Base-by-base conservation (phyloP, 2,329 filamentous ascomycete species). In the Pseudogymnoascus sp. region DNA sequence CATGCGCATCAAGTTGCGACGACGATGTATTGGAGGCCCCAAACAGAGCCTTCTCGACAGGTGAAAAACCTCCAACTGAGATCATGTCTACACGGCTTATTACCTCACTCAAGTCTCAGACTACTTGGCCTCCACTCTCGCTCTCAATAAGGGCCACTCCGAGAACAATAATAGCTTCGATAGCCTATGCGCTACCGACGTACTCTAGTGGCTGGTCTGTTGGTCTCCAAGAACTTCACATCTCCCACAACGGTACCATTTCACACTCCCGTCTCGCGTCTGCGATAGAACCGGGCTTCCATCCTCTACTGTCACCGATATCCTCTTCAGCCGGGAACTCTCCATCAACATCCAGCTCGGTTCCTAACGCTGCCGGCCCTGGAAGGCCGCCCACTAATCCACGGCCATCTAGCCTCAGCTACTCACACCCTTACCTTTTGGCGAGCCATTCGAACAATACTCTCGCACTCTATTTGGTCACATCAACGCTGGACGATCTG, bases 171-270 rank as follows among this genome's bases (percentile, higher is more conserved):
- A 83, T 92, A n/a, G 89, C 91, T 1, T 92, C 90, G 0, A 90
- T 97, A 65, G 93, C 91, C 1, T 97, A 96, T 74, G 90, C 90
- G 0, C 86, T 96, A 68, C 87, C 89, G 14, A 89, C 90, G 1
- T 85, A 87, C 69, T 80, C 88, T 2, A 86, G 86, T 48, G 92
- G 92, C 28, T 97, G 93, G 90, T 92, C 90, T 6, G 83, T 96
- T 14, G 93, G 92, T 1, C 85, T 98, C n/a, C 93, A 98, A 74
- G 93, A 97, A 74, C 79, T 97, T 48, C 86, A 89, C 65, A 81
- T 96, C 25, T 71, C 71, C 2, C 67, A 67, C 14, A 62, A 57
- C 2, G 70, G 70, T 5, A 62, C 51, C 7, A 73, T 84, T 0
- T 69, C 80, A 1, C 75, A 77, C 37, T 83, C 81, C 2, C 78